These are phyloP conservation scores for Agrocybe praecox DNA, from an alignment of 768 basidiomycete species.

Conservation along the genomic window DNA sequence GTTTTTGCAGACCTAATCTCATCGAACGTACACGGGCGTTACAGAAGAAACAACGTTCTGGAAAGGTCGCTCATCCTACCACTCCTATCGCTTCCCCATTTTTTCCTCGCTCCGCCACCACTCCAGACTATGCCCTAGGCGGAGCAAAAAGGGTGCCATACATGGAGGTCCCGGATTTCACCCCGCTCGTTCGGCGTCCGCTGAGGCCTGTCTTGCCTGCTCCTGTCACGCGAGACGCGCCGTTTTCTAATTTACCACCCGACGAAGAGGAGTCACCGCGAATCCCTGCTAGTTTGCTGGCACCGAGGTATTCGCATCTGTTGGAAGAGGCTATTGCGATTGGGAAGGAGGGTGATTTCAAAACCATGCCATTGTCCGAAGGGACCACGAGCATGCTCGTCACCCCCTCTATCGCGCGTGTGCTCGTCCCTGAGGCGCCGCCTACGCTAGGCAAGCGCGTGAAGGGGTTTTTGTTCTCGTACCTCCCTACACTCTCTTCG, in stretches of 20 bases:
- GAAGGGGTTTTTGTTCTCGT: constrained; percentile 62
- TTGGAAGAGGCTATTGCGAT: constrained; percentile 56
- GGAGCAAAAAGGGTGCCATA: constrained; percentile 17
- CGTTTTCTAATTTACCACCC: constrained; percentile 32
- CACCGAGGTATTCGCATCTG: constrained; percentile 60
- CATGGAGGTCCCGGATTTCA: constrained; percentile 57
- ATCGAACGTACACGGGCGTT: constrained; percentile 55
- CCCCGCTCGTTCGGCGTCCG: constrained; percentile 40
- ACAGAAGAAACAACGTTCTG: constrained; percentile 59
- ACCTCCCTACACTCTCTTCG: constrained; percentile 50
- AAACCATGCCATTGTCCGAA: too few relatives aligned
- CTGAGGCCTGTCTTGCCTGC: constrained; percentile 25
- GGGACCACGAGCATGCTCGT: neutral
- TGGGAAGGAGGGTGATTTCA: constrained; percentile 19
- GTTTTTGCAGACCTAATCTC: constrained; percentile 48
- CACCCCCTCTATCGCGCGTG: neutral
- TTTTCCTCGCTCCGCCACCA: neutral
- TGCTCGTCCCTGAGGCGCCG: neutral
- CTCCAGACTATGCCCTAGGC: constrained; percentile 3
- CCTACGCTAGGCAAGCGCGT: constrained; percentile 45
- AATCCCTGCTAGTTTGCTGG: constrained; percentile 45
- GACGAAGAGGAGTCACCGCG: constrained; percentile 25
- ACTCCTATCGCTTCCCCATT: constrained; percentile 30
- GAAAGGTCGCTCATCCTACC: constrained; percentile 58
- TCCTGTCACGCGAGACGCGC: constrained; percentile 25